Conservation (phyloP, 2,329 filamentous ascomycete species). For the Lachnellula hyalina region DNA sequence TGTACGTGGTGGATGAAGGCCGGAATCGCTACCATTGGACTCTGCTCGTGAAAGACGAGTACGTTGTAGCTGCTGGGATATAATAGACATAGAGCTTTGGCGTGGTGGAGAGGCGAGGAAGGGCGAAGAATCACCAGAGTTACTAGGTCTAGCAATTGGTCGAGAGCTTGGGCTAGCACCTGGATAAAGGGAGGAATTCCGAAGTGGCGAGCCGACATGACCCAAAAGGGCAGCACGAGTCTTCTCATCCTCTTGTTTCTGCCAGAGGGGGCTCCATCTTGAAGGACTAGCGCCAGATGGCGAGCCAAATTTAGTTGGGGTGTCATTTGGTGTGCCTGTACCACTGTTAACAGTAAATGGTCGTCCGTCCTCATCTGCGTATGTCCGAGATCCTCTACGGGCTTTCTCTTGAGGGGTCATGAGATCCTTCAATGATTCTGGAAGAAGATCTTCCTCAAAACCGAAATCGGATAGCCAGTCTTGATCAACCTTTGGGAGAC, state of each 20-base stretch:
- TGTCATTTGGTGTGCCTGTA: slow-evolving; percentile 36
- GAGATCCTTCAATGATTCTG: slow-evolving; percentile 62
- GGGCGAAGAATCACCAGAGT: slow-evolving; percentile 28
- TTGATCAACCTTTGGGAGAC: slow-evolving; percentile 59
- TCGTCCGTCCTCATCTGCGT: slow-evolving; percentile 46
- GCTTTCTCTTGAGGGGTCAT: slow-evolving; percentile 64
- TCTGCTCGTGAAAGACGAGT: slow-evolving; percentile 46
- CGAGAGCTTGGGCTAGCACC: slow-evolving; percentile 40
- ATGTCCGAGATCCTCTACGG: slow-evolving; percentile 52
- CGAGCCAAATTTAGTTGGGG: slow-evolving; percentile 54
- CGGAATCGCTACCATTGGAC: slow-evolving; percentile 38
- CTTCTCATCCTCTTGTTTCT: slow-evolving; percentile 47
- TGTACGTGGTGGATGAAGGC: slow-evolving; percentile 44
- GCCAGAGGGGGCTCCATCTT: slow-evolving; percentile 56
- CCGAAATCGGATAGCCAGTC: slow-evolving; percentile 66
- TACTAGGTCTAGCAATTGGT: slow-evolving; percentile 35
- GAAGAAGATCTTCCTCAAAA: slow-evolving; percentile 86
- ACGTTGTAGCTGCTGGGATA: slow-evolving; percentile 58
- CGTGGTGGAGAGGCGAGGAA: slow-evolving; percentile 31
- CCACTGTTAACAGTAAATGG: slow-evolving; percentile 34
- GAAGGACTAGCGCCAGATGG: slow-evolving; percentile 54
- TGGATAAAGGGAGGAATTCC: slow-evolving; percentile 56
- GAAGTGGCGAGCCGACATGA: slow-evolving; percentile 60
- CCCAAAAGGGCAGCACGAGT: slow-evolving; percentile 52
- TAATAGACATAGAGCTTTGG: slow-evolving; percentile 47